Conservation (phyloP, 1,284 basidiomycete species). For the Earliella scabrosa region DNA sequence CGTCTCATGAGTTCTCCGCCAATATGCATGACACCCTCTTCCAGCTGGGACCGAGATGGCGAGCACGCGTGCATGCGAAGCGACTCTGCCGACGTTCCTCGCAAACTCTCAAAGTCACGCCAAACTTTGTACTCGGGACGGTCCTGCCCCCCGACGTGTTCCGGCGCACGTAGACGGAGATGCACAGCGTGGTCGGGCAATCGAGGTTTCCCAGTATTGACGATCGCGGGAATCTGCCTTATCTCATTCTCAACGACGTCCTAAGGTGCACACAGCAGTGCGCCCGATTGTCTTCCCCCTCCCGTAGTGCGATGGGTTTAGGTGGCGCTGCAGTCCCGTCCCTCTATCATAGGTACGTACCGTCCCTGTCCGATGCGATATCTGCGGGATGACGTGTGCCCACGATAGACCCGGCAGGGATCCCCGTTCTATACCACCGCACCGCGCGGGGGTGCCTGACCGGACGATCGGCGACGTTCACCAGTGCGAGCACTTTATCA, state of each 20-base stretch:
- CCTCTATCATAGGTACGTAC: conserved; percentile 30
- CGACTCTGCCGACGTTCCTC: neutral
- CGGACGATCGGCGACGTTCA: too few species aligned
- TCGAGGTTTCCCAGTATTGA: conserved; percentile 49
- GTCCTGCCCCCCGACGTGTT: conserved; percentile 52
- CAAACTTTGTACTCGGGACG: conserved; percentile 55
- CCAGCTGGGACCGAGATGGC: conserved; percentile 41
- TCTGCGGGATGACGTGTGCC: neutral
- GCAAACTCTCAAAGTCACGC: conserved; percentile 50
- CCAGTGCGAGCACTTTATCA: too few species aligned
- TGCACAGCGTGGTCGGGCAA: conserved; percentile 52
- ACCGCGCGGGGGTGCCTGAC: too few species aligned
- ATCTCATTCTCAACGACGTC: conserved; percentile 55
- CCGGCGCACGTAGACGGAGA: conserved; percentile 55
- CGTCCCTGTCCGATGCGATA: neutral
- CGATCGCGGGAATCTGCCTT: conserved; percentile 56
- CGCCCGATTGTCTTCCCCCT: too few species aligned
- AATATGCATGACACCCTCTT: neutral
- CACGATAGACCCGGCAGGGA: conserved; percentile 28
- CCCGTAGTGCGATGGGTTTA: neutral
- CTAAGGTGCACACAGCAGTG: conserved; percentile 47
- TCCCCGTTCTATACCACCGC: too few species aligned
- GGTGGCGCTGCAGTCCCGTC: conserved; percentile 33
- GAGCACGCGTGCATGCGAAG: neutral
- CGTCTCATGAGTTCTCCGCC: neutral